Evolutionary conservation across 116 monocot genomes (phyloP).

Genomic region (Trichopus zeylanicus): DNA sequence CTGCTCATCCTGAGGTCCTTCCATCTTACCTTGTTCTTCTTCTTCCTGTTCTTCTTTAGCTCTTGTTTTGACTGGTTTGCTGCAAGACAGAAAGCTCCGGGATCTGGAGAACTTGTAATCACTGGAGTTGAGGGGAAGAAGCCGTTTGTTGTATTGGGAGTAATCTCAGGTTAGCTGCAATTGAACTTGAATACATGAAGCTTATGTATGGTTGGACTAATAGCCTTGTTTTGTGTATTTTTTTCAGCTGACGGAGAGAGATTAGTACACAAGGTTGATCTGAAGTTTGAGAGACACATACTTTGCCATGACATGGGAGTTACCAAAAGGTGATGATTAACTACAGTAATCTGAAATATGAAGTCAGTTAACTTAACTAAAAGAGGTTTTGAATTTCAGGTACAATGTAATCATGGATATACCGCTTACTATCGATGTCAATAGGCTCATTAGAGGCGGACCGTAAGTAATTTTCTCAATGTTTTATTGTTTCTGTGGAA

Average conservation of each 20-base stretch:
- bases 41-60: background rate
- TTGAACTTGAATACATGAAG: too few relatives aligned
- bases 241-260: slow-evolving; percentile 45
- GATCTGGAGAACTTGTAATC: slow-evolving; percentile 43
- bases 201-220: background rate
- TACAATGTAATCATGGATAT: slow-evolving; percentile 52
- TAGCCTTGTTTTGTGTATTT: background rate
- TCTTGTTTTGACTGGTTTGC: slow-evolving; percentile 8
- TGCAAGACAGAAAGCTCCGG: slow-evolving; percentile 25
- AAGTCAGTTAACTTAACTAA: slow-evolving; percentile 8
- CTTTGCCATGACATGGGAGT: slow-evolving; percentile 47
- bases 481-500: slow-evolving; percentile 20
- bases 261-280: slow-evolving; percentile 42
- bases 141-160: slow-evolving; percentile 34
- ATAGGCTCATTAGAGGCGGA: slow-evolving; percentile 30
- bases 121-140: slow-evolving; percentile 22
- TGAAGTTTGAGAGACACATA: slow-evolving; percentile 26
- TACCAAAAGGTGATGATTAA: slow-evolving; percentile 7
- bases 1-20: slow-evolving; percentile 55
- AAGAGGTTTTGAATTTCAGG: slow-evolving; percentile 9
- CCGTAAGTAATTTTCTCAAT: slow-evolving; percentile 27
- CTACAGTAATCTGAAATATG: slow-evolving; percentile 7
- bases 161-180: slow-evolving; percentile 25
- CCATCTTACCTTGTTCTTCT: background rate
- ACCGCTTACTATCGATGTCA: slow-evolving; percentile 30